Percentiles rank a stretch among this genome's conserved stretches.
These are phyloP conservation scores for Trichoderma reesei DNA, from an alignment of 495 filamentous ascomycete species.

Conservation along the genomic window DNA sequence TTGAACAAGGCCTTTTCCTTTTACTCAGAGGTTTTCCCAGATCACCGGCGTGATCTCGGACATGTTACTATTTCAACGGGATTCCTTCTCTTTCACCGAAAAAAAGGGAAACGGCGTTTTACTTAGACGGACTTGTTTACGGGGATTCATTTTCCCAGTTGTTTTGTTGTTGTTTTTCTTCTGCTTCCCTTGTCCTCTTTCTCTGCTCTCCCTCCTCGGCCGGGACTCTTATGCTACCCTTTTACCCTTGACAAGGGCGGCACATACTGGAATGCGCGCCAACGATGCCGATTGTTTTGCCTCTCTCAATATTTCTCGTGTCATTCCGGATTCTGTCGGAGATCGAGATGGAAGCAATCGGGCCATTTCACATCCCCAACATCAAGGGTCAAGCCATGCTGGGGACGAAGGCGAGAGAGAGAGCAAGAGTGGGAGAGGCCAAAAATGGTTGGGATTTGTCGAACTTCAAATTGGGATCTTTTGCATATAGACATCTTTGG, in stretches of 20 bases:
- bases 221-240: too few species aligned
- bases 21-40: conserved; percentile 22
- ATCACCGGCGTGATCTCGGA: conserved; percentile 16
- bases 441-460: neutral
- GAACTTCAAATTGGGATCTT: neutral
- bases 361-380: neutral
- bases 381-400: neutral
- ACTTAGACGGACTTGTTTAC: conserved; percentile 9
- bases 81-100: conserved; percentile 14
- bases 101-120: conserved; percentile 13
- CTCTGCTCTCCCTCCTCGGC: neutral
- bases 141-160: conserved; percentile 16
- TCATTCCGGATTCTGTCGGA: neutral
- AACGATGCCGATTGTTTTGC: neutral
- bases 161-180: too few species aligned
- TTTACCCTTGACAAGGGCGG: conserved; percentile 6
- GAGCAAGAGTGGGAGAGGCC: neutral
- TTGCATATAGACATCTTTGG: conserved; percentile 3
- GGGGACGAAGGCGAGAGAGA: too few species aligned
- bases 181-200: too few species aligned
- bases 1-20: conserved; percentile 18
- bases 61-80: conserved; percentile 16
- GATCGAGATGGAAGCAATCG: neutral
- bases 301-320: neutral
- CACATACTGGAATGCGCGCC: neutral